Evolutionary conservation across 352 stramenopile species (phyloP), one percentile per base, ranked within the genome.

Genomic region (Phytopythium sindhum): DNA sequence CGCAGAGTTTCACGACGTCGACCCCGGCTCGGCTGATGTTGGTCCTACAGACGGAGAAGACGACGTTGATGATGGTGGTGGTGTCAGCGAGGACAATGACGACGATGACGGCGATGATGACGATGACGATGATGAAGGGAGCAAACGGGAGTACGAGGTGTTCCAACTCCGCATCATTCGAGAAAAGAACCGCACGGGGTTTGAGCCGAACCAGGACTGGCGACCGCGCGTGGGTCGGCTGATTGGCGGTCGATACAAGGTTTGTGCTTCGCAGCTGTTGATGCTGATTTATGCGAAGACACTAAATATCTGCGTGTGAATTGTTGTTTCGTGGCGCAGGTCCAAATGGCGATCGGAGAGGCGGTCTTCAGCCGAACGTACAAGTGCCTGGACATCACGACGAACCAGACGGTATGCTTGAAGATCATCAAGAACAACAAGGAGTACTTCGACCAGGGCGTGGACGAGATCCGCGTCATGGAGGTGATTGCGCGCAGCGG

Each of bases 401-500:
- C 70, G 19, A 73, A 94, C 56, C 67, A 95, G 60, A 77, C 87
- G 55, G 96, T 99, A 51, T 99, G 96, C 64, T 72, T 99, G 28
- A 99, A 99, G 70, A 95, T 99, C 31, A 98, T 99, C 74, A 99
- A 99, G 76, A 99, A 99, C 80, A 98, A 96, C 61, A 99, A 99
- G 74, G 97, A 99, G 66, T 99, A 98, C 74, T 98, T 99, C 68
- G 98, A 99, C 65, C 98, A 99, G 75, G 86, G 85, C 6, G 69
- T 95, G 28, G 86, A 95, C 55, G 86, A 95, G 35, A 91, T 95
- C 52, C 81, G 84, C 5, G 65, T 95, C 19, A 70, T 95, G 14
- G 71, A 92, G 58, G 90, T 83, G 61, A 86, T 95, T 50, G 67
- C 73, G n/a, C 55, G 61, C 17, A 84, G 86, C 58, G 94, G 89